A percentile compares a stretch with the other conserved stretches of the same genome.
Conservation (phyloP, 1,284 basidiomycete genomes). For the Boletus semigastroideus region DNA sequence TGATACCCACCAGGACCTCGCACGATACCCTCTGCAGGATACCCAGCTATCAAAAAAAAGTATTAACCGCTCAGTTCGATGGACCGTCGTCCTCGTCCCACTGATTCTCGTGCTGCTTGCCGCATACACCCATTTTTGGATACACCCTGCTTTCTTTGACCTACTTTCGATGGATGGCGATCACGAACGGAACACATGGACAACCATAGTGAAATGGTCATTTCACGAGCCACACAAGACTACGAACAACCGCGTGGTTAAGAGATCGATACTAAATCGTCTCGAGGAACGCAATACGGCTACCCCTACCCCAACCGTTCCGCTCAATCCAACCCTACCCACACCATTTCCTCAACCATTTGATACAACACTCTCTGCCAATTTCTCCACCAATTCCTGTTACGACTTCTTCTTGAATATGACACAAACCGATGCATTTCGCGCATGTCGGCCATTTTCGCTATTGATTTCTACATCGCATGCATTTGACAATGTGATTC, state of each 20-base stretch:
- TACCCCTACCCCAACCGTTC: conserved; percentile 39
- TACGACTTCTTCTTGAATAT: conserved; percentile 72
- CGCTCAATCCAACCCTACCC: conserved; percentile 47
- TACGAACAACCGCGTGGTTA: not conserved
- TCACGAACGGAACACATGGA: conserved; percentile 26
- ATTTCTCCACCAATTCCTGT: conserved; percentile 65
- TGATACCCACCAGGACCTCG: conserved; percentile 7
- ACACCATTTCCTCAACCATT: conserved; percentile 78
- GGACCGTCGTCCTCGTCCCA: conserved; percentile 55
- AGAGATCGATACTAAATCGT: not conserved
- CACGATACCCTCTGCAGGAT: conserved; percentile 7
- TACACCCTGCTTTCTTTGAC: conserved; percentile 49
- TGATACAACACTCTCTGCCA: conserved; percentile 59
- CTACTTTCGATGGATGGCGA: conserved; percentile 34
- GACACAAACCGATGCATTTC: conserved; percentile 59
- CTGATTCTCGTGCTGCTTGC: conserved; percentile 53
- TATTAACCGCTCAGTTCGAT: conserved; percentile 43
- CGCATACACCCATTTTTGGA: conserved; percentile 47
- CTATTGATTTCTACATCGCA: conserved; percentile 60
- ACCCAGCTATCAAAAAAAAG: conserved; percentile 38
- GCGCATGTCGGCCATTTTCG: conserved; percentile 73
- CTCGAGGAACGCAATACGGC: conserved; percentile 12
- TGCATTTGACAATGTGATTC: conserved; percentile 53
- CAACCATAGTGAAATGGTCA: conserved; percentile 34
- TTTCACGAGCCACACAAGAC: conserved; percentile 42